Evolutionary conservation across 2,329 filamentous ascomycete genomes (phyloP).

Genomic region (Lomentospora prolificans): DNA sequence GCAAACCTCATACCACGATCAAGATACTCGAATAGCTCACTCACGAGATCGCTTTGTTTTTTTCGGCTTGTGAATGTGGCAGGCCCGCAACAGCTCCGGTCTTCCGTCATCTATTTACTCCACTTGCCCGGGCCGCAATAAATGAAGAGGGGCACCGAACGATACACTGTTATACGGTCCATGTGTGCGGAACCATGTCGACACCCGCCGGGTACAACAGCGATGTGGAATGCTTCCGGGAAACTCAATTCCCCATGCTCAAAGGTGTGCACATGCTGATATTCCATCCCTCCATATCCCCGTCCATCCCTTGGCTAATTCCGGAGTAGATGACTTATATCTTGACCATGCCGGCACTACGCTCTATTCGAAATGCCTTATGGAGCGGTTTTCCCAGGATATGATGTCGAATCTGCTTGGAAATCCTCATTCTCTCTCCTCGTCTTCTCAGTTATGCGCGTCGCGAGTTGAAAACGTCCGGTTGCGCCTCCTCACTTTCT

Average conservation of each 20-base stretch:
- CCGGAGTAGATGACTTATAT: conserved; percentile 29
- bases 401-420: conserved; percentile 51
- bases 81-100: no score
- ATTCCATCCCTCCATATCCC: not conserved
- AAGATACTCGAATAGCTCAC: no score
- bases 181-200: not conserved
- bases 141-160: no score
- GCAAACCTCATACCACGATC: no score
- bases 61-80: no score
- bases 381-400: conserved; percentile 44
- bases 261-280: conserved; percentile 35
- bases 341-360: conserved; percentile 50
- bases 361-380: conserved; percentile 47
- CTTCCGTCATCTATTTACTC: no score
- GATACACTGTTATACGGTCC: no score
- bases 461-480: conserved; percentile 47
- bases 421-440: conserved; percentile 57
- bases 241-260: conserved; percentile 59
- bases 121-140: no score
- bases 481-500: conserved; percentile 42
- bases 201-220: conserved; percentile 41
- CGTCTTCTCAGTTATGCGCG: conserved; percentile 47
- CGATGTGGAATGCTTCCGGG: conserved; percentile 47
- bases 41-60: no score
- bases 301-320: not conserved